A percentile compares a stretch with the other conserved stretches of the same genome.
These are phyloP conservation scores for Diplodia corticola DNA, from an alignment of 2,329 filamentous ascomycete genomes.

Conservation along the genomic window DNA sequence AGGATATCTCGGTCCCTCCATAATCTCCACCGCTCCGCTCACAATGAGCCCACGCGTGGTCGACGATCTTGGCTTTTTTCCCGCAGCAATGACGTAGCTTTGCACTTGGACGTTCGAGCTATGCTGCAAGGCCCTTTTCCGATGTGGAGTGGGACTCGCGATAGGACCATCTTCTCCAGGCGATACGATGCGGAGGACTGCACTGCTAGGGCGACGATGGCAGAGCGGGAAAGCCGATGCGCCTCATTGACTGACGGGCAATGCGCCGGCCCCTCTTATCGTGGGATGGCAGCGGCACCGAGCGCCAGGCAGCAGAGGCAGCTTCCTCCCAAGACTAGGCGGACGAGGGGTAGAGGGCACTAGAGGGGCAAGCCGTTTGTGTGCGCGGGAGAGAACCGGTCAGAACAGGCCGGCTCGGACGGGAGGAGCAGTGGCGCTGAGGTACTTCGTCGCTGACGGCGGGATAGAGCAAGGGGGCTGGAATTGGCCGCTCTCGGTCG, in stretches of 20 bases:
- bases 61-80: background rate
- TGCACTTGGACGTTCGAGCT: background rate
- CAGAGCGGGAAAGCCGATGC: background rate
- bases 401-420: background rate
- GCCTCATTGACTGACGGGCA: slow-evolving; percentile 5
- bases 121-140: slow-evolving; percentile 1
- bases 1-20: slow-evolving; percentile 36
- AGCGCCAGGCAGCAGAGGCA: slow-evolving; percentile 3
- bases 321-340: background rate
- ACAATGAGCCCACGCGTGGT: background rate
- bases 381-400: slow-evolving; percentile 7
- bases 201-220: background rate
- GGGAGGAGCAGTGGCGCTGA: slow-evolving; percentile 9
- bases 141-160: background rate
- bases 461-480: background rate
- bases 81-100: background rate
- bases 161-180: slow-evolving; percentile 13
- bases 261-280: slow-evolving; percentile 11
- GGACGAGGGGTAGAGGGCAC: slow-evolving; percentile 3
- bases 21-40: slow-evolving; percentile 23
- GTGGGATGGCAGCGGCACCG: slow-evolving; percentile 1
- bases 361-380: background rate
- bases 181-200: background rate
- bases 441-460: background rate
- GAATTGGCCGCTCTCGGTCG: slow-evolving; percentile 14